Evolutionary conservation across 108 stramenopile genomes (phyloP).

Genomic region (Epithemia pelagica): DNA sequence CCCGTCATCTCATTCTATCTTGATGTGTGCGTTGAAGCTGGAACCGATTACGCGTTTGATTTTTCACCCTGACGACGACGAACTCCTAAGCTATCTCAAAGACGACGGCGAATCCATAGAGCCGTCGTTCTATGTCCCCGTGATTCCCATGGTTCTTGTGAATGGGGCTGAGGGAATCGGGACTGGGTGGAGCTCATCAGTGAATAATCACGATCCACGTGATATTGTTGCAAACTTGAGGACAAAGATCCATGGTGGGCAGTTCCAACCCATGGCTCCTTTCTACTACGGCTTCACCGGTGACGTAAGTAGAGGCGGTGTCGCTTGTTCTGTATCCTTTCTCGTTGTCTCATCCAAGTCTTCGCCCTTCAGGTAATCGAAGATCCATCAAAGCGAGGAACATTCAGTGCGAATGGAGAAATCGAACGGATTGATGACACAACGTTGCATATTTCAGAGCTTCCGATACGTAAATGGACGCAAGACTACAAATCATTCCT

Average conservation of each 20-base stretch:
- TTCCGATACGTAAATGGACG: constrained; percentile 96
- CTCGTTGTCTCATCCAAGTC: not conserved
- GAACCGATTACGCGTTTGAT: constrained; percentile 89
- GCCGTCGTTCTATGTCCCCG: constrained; percentile 93
- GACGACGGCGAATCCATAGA: constrained; percentile 98
- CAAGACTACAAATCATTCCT: constrained; percentile 93
- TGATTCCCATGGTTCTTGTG: constrained; percentile 85
- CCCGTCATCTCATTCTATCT: no score
- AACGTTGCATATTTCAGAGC: constrained; percentile 87
- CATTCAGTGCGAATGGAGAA: constrained; percentile 58
- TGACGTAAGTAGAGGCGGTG: constrained; percentile 33
- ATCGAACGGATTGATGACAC: constrained; percentile 78
- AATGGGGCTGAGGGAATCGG: constrained; percentile 96
- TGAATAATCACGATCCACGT: constrained; percentile 79
- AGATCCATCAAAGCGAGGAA: constrained; percentile 5
- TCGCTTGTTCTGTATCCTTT: not conserved
- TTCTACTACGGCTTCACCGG: constrained; percentile 85
- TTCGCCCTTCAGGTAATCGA: not conserved
- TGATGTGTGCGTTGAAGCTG: no score
- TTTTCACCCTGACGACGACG: constrained; percentile 98
- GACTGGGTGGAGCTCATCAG: constrained; percentile 90
- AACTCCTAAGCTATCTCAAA: constrained; percentile 84
- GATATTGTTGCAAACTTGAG: constrained; percentile 88
- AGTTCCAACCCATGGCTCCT: constrained; percentile 70
- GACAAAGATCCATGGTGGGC: constrained; percentile 69